Evolutionary conservation across 345 rosid genomes (phyloP).

Genomic region (Lumnitzera littorea): DNA sequence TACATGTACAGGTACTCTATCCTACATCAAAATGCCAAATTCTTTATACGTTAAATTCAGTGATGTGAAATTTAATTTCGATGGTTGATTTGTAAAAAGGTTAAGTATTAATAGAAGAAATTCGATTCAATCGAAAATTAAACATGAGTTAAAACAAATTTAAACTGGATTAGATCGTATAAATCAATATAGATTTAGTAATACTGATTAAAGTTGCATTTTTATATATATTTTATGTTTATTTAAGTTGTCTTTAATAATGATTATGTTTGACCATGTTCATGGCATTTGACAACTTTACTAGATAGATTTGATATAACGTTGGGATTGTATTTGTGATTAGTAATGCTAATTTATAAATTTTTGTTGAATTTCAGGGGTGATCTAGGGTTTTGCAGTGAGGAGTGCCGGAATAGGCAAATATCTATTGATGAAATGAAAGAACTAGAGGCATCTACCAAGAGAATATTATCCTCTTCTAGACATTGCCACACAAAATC

Average conservation of each 20-base stretch:
- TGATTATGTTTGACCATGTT: too few relatives aligned
- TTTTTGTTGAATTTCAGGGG: conserved; percentile 37
- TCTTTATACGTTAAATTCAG: too few relatives aligned
- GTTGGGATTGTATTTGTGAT: not conserved
- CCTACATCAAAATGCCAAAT: not conserved
- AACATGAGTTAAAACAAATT: too few relatives aligned
- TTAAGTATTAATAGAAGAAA: too few relatives aligned
- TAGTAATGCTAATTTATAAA: not conserved
- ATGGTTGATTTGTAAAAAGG: too few relatives aligned
- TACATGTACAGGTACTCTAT: conserved; percentile 70
- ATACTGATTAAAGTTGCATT: not conserved
- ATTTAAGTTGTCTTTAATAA: not conserved
- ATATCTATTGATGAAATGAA: conserved; percentile 49
- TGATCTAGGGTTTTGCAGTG: conserved; percentile 76
- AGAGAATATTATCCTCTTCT: conserved; percentile 26
- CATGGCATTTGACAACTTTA: not conserved
- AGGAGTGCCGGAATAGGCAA: conserved; percentile 65
- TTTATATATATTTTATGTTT: not conserved
- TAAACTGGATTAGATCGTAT: too few relatives aligned
- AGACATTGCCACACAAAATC: conserved; percentile 23
- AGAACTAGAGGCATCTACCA: conserved; percentile 41
- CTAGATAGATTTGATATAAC: not conserved
- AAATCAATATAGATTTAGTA: too few relatives aligned
- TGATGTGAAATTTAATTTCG: too few relatives aligned
- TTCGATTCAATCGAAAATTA: too few relatives aligned